Evolutionary conservation across 2,329 filamentous ascomycete species (phyloP).

Genomic region (Colletotrichum tanaceti): DNA sequence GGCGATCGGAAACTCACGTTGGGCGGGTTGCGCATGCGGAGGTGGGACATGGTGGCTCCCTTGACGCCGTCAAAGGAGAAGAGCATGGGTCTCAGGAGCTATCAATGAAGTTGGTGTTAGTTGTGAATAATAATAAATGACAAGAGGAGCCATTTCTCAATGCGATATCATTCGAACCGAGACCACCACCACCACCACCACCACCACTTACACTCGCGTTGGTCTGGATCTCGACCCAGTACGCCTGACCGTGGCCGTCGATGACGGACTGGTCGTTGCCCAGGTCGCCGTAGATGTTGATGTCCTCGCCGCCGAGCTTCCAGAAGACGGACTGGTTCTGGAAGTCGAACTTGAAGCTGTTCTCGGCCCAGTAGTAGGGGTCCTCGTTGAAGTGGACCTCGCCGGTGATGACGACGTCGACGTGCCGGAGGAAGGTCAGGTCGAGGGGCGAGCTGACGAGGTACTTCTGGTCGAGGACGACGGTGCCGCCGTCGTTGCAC

Average conservation of each 20-base stretch:
- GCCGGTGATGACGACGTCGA: conserved; percentile 69
- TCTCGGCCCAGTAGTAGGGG: conserved; percentile 74
- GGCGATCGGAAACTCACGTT: conserved; percentile 42
- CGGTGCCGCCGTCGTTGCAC: conserved; percentile 72
- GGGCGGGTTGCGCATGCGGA: conserved; percentile 66
- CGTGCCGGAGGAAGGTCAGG: conserved; percentile 70
- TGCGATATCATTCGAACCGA: no score
- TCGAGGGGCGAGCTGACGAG: conserved; percentile 73
- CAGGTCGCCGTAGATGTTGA: conserved; percentile 73
- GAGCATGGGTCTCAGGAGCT: conserved; percentile 32
- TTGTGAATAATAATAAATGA: no score
- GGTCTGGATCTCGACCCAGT: conserved; percentile 35
- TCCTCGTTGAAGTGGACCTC: conserved; percentile 73
- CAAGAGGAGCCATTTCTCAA: no score
- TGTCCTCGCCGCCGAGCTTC: conserved; percentile 48
- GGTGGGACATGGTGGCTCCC: conserved; percentile 34
- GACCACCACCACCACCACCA: no score
- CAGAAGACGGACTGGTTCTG: conserved; percentile 68
- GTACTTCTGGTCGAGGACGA: conserved; percentile 70
- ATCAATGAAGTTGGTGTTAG: no score
- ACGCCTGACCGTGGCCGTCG: conserved; percentile 69
- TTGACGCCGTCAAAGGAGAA: conserved; percentile 33
- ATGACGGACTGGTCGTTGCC: conserved; percentile 53
- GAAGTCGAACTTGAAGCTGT: conserved; percentile 72
- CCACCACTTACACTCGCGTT: conserved; percentile 28